phyloP scores from a whole-genome alignment of 441 rosid genomes.

The Eruca vesicaria region DNA sequence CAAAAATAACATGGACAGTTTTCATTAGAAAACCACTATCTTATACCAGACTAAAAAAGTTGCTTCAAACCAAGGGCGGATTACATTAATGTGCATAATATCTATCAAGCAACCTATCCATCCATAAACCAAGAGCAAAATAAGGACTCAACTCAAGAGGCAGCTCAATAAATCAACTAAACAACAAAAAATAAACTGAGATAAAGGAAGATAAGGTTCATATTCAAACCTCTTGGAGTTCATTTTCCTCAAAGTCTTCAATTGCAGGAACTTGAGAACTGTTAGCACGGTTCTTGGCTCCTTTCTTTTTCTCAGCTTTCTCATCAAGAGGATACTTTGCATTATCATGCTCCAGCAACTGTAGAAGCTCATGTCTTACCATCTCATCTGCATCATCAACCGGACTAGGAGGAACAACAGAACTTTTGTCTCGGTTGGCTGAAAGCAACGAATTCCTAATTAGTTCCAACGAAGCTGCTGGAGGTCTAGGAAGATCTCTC shows the following conservation, averaged over 20 bases:
- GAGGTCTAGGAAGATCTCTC: too few species aligned
- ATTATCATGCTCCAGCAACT: slow-evolving; percentile 87
- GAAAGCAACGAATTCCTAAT: slow-evolving; percentile 80
- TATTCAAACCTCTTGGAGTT: slow-evolving; percentile 64
- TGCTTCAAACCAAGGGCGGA: slow-evolving; percentile 9
- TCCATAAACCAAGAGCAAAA: not conserved
- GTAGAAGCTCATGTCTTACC: slow-evolving; percentile 75
- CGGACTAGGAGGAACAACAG: slow-evolving; percentile 83
- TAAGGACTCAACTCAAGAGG: not conserved
- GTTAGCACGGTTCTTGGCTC: too few species aligned
- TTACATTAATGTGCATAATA: not conserved
- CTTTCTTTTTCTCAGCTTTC: slow-evolving; percentile 82
- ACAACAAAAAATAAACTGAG: not conserved
- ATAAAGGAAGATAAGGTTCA: not conserved
- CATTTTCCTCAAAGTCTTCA: slow-evolving; percentile 84
- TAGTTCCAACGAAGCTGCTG: too few species aligned
- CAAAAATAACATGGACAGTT: slow-evolving; percentile 12
- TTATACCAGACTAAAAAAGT: slow-evolving; percentile 7
- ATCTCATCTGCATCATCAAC: slow-evolving; percentile 93
- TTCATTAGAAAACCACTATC: not conserved
- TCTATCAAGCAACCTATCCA: not conserved
- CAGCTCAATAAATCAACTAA: not conserved
- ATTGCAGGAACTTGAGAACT: slow-evolving; percentile 54
- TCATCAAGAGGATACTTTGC: slow-evolving; percentile 96
- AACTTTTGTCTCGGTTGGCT: slow-evolving; percentile 79